Percentiles rank a stretch among this genome's conserved stretches.
These are phyloP conservation scores for Fusarium tjaetaba DNA, from an alignment of 2,329 filamentous ascomycete genomes.

Conservation along the genomic window DNA sequence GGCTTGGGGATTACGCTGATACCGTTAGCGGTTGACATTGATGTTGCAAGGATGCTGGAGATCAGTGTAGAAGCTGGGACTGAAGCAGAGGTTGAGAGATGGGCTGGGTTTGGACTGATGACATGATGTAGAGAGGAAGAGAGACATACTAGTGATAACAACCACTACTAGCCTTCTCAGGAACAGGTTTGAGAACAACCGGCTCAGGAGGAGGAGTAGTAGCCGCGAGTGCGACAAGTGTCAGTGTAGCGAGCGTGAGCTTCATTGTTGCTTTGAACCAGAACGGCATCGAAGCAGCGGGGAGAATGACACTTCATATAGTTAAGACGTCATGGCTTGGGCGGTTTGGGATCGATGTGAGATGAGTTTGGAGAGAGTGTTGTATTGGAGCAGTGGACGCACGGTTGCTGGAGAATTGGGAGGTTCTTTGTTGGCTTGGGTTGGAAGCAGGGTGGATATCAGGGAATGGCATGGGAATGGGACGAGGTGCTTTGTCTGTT, in stretches of 20 bases:
- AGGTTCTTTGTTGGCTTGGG: background rate
- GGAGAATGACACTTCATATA: background rate
- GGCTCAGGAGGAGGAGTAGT: background rate
- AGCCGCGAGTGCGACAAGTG: background rate
- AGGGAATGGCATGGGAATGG: too few relatives aligned
- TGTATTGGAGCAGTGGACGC: background rate
- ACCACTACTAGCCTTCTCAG: background rate
- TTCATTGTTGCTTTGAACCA: slow-evolving; percentile 9
- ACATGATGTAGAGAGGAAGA: too few relatives aligned
- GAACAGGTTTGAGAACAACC: slow-evolving; percentile 7
- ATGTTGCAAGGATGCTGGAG: too few relatives aligned
- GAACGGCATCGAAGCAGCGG: background rate
- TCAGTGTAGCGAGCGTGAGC: background rate
- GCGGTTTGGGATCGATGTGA: background rate
- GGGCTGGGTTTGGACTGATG: background rate
- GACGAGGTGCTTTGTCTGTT: background rate
- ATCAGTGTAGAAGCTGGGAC: too few relatives aligned
- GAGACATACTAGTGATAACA: slow-evolving; percentile 21
- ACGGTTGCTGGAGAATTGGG: background rate
- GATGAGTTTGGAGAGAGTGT: background rate
- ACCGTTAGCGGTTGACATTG: accelerated
- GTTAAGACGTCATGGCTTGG: too few relatives aligned
- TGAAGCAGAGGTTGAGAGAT: too few relatives aligned
- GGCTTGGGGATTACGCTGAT: slow-evolving; percentile 6
- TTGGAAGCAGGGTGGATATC: background rate